Conservation (phyloP, 2,329 filamentous ascomycete genomes). For the Clarireedia paspali region DNA sequence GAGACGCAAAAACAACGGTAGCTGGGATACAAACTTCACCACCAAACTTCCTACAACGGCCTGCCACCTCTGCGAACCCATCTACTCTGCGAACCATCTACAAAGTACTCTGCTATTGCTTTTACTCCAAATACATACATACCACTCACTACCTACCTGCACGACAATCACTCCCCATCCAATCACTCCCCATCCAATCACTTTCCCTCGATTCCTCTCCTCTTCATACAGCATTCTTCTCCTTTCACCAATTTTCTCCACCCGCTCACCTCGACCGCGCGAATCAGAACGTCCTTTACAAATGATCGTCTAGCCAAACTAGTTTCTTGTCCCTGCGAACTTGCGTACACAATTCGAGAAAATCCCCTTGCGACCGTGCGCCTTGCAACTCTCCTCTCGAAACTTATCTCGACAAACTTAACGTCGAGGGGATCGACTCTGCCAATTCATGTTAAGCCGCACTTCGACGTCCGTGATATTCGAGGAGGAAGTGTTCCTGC, state of each 20-base stretch:
- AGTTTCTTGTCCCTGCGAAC: background rate
- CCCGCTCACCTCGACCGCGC: background rate
- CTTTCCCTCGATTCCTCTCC: background rate
- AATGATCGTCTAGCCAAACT: background rate
- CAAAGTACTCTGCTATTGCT: too few relatives aligned
- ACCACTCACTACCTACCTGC: too few relatives aligned
- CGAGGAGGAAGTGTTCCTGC: constrained; percentile 20
- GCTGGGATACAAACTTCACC: too few relatives aligned
- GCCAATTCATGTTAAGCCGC: constrained; percentile 21
- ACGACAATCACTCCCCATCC: too few relatives aligned
- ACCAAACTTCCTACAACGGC: too few relatives aligned
- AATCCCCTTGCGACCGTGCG: background rate
- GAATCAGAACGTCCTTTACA: background rate
- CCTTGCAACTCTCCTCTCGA: background rate
- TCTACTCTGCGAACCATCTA: too few relatives aligned
- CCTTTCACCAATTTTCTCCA: background rate
- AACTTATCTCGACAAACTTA: constrained; percentile 5
- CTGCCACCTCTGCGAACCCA: too few relatives aligned
- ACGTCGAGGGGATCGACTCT: constrained; percentile 21
- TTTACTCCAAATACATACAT: too few relatives aligned
- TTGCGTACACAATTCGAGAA: background rate
- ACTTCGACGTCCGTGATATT: constrained; percentile 13
- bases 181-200: too few relatives aligned
- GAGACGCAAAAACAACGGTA: too few relatives aligned
- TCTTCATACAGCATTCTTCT: background rate